Evolutionary conservation across 768 basidiomycete genomes (phyloP), one percentile per base, ranked within the genome.

Genomic region (Podaxis sp.): DNA sequence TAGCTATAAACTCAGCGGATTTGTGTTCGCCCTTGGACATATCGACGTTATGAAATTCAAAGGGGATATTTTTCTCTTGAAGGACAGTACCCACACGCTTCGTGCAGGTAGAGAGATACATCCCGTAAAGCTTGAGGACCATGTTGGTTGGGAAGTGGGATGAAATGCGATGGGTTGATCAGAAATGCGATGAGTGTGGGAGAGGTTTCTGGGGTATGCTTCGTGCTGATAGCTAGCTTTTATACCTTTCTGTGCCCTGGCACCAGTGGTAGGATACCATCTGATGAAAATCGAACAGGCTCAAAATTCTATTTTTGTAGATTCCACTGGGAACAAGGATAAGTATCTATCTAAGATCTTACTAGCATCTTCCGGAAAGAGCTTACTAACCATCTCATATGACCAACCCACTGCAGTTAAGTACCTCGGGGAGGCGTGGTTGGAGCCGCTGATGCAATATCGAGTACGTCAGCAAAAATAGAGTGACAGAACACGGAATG

Each of bases 1-100:
- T 64, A 17, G 67, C 62, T 11, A 75, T 5, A 70, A 68, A 78
- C 17, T 63, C 75, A 2, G 76, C 62, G 0, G 64, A 1, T 69
- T 81, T 84, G 24, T 83, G 80, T 30, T 70, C 70, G 24, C 61
- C 66, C 70, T 76, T 78, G 37, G 44, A 0, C 28, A 81, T 58
- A 65, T 84, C 72, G 69, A 85, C 54, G 5, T 24, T 0, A 37
- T 76, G 61, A 58, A 84, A 58, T 62, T 82, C 78, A 68, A 78
- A 85, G 0, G 79, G 76, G 3, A 86, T 72, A 2, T 75, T 63
- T 66, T 79, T 78, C 70, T 86, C 84, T 58, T 76, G 74, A 63
- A 77, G 71, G 20, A 83, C 63, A 49, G 75, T 49, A 4, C 73
- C 78, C 20, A 84, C 84, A 46, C 79, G 73, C n/a, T 73, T 75